Evolutionary conservation across 1,284 basidiomycete species (phyloP).

Genomic region (Agroathelia rolfsii): DNA sequence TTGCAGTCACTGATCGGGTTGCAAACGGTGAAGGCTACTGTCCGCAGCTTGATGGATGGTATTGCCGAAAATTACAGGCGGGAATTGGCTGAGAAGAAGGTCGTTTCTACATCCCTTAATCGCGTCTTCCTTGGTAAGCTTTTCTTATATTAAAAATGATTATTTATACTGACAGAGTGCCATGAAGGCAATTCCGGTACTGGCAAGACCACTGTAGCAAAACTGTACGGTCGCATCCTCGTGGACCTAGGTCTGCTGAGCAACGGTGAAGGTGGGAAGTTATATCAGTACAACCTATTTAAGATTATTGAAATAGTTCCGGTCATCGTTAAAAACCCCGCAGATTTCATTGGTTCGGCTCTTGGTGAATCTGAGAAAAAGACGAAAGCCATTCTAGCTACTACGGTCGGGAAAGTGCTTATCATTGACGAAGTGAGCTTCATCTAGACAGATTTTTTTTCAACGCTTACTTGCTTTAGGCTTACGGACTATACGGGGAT

Average conservation of each 20-base stretch:
- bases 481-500: conserved; percentile 11
- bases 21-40: conserved; percentile 18
- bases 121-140: conserved; percentile 23
- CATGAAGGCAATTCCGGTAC: no score
- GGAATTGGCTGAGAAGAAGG: conserved; percentile 21
- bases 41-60: conserved; percentile 17
- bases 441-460: background rate
- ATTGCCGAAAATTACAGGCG: conserved; percentile 21
- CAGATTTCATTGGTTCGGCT: conserved; percentile 12
- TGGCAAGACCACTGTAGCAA: conserved; percentile 26
- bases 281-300: no score
- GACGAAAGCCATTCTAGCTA: conserved; percentile 13
- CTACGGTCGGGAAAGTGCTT: conserved; percentile 12
- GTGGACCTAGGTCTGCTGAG: conserved; percentile 22
- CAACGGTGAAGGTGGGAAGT: conserved; percentile 25
- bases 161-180: no score
- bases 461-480: conserved; percentile 3
- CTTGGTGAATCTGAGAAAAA: conserved; percentile 11
- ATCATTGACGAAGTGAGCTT: conserved; percentile 13
- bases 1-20: conserved; percentile 21
- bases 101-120: conserved; percentile 22
- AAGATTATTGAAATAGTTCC: background rate
- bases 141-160: no score
- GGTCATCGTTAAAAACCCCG: conserved; percentile 13
- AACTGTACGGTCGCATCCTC: conserved; percentile 23